Evolutionary conservation across 495 filamentous ascomycete species (phyloP).

Genomic region (Penicillium paxilli): DNA sequence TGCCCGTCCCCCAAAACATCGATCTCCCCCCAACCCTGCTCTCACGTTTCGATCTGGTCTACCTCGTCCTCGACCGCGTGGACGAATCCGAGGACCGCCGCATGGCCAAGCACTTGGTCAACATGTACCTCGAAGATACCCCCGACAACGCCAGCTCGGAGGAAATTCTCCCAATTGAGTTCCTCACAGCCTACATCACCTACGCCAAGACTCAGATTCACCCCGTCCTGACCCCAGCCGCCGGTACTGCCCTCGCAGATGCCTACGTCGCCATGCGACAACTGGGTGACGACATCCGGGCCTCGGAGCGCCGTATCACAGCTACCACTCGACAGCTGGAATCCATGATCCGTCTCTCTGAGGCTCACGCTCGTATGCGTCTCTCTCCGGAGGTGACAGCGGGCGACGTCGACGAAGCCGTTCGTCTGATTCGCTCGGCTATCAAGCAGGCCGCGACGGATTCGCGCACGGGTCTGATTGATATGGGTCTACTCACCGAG

Average conservation of each 20-base stretch:
- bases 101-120: conserved; percentile 86
- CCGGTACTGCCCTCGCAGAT: conserved; percentile 75
- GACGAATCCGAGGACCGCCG: conserved; percentile 87
- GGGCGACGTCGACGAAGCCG: conserved; percentile 86
- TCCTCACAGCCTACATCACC: conserved; percentile 95
- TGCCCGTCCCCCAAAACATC: conserved; percentile 97
- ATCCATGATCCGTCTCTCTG: conserved; percentile 92
- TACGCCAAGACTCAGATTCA: conserved; percentile 89
- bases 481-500: conserved; percentile 93
- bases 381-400: conserved; percentile 72
- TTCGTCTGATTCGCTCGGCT: conserved; percentile 88
- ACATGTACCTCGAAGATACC: conserved; percentile 95
- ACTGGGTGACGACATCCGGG: conserved; percentile 90
- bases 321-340: conserved; percentile 95
- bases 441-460: conserved; percentile 97
- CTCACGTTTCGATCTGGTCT: conserved; percentile 94
- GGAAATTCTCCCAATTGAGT: conserved; percentile 88
- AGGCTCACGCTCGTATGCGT: conserved; percentile 98
- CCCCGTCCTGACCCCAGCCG: conserved; percentile 73
- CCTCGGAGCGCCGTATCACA: conserved; percentile 92
- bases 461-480: conserved; percentile 85
- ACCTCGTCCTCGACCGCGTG: conserved; percentile 89
- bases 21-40: conserved; percentile 93
- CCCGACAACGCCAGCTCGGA: conserved; percentile 76
- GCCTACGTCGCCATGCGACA: conserved; percentile 96